Base-by-base conservation (phyloP, 768 basidiomycete species). In the Melanogaster broomeanus region DNA sequence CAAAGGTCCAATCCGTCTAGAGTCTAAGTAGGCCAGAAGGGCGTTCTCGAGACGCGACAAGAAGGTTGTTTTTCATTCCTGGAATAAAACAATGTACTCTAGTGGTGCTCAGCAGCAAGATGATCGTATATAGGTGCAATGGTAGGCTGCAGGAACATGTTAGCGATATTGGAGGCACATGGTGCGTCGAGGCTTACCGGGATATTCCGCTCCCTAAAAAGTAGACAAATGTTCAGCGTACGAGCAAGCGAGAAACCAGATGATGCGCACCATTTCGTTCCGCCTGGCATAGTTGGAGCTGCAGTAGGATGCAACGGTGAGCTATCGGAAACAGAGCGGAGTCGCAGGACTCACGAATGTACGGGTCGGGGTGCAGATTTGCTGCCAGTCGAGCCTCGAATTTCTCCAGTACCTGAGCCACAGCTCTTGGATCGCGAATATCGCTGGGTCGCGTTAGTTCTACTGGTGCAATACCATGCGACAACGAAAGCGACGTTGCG, bases 211-310 rank as follows among this genome's bases (percentile, higher is more conserved):
- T 93, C 90, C 90, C 90, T 81, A 78, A 49, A 45, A 45, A 11
- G 39, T 4, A 16, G 39, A 19, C 6, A 2, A 9, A 19, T 8
- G 18, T 15, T 58, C 16, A 57, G 37, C 27, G 52, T 45, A 27
- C 16, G 15, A 43, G 27, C 24, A 18, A 10, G 18, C 5, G 0
- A 15, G 25, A 43, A 41, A 19, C 8, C 7, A 52, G 19, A 18
- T 37, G 27, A 48, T 15, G 81, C 87, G 61, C 63, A 95, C 94
- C 94, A 98, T 74, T 96, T 97, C n/a, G 93, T 93, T 52, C 95
- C 95, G 51, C 89, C 93, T 42, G 93, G 92, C 68, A 85, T 88
- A 35, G 80, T 63, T 42, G 94, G 80, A 52, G 87, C 95, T 98
- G 55, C 35, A 57, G 18, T 13, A 19, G 1, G 42, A 19, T 38